These are phyloP conservation scores for Puccinia sorghi DNA, from an alignment of 1,284 basidiomycete genomes.

Conservation along the genomic window DNA sequence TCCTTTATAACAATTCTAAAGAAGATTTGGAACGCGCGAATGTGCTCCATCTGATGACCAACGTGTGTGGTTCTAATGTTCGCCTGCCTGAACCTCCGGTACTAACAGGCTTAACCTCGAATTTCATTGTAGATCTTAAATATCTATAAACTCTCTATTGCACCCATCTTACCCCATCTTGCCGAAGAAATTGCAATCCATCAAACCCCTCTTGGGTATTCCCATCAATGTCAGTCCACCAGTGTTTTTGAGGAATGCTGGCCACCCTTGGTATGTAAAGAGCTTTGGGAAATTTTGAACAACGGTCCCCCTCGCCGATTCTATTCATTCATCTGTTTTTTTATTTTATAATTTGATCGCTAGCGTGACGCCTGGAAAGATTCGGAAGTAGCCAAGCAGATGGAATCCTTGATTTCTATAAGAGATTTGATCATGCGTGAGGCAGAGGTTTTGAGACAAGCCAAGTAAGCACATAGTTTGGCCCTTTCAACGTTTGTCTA, in stretches of 20 bases:
- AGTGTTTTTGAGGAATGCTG: constrained; percentile 40
- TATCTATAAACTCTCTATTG: constrained; percentile 72
- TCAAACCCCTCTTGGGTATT: neutral
- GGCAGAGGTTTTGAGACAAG: constrained; percentile 40
- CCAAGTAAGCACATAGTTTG: constrained; percentile 23
- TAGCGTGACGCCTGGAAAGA: constrained; percentile 37
- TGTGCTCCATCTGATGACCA: constrained; percentile 71
- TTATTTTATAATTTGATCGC: neutral
- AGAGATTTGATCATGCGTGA: constrained; percentile 29
- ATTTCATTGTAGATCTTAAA: constrained; percentile 65
- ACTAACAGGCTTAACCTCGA: neutral
- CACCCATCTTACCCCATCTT: constrained; percentile 85
- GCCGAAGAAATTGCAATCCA: constrained; percentile 81
- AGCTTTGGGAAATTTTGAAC: neutral
- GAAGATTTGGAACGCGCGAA: constrained; percentile 66
- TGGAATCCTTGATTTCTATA: constrained; percentile 26
- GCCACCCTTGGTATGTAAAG: constrained; percentile 37
- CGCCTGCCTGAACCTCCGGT: neutral
- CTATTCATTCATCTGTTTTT: neutral
- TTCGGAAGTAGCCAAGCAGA: neutral
- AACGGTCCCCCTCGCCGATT: neutral
- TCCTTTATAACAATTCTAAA: constrained; percentile 73
- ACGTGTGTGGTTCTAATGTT: constrained; percentile 62
- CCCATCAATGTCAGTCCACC: neutral
- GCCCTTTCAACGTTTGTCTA: neutral